phyloP scores from a whole-genome alignment of 2,329 filamentous ascomycete genomes.

The Sclerotinia spermophila region DNA sequence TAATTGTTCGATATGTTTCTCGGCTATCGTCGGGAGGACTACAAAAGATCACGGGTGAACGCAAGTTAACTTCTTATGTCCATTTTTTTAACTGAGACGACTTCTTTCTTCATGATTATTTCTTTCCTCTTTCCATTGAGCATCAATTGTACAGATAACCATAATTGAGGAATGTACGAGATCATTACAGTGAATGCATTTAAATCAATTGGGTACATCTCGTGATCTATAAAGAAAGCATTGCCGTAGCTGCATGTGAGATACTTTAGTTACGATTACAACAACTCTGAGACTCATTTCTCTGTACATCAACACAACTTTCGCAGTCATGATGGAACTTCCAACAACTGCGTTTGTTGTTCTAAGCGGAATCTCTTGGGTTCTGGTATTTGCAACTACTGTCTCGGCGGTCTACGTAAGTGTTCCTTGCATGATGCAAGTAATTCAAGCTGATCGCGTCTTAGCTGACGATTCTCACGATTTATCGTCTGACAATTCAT shows the following conservation, averaged over 20 bases:
- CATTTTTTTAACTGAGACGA: not conserved
- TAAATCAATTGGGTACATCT: not conserved
- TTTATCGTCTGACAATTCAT: slow-evolving; percentile 35
- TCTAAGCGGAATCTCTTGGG: not conserved
- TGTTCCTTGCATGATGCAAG: slow-evolving; percentile 3
- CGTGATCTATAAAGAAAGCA: not conserved
- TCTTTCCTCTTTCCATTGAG: not conserved
- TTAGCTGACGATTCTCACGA: slow-evolving; percentile 39
- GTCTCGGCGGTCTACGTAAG: slow-evolving; percentile 14
- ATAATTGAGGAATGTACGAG: not conserved
- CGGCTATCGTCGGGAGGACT: slow-evolving; percentile 5
- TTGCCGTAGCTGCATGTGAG: not conserved
- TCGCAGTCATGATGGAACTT: not conserved
- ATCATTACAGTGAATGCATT: not conserved
- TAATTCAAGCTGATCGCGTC: not conserved
- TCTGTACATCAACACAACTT: not conserved
- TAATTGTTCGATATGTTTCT: not conserved
- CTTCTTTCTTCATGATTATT: not conserved
- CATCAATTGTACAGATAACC: not conserved
- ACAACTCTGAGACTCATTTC: not conserved
- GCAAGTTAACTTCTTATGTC: not conserved
- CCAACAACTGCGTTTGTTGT: not conserved
- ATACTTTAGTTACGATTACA: not conserved
- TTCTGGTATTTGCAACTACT: not conserved
- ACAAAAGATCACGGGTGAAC: not conserved